A percentile compares a stretch with the other conserved stretches of the same genome.
phyloP scores from a whole-genome alignment of 257 asterid species.

The Paraleonurus japonicus region DNA sequence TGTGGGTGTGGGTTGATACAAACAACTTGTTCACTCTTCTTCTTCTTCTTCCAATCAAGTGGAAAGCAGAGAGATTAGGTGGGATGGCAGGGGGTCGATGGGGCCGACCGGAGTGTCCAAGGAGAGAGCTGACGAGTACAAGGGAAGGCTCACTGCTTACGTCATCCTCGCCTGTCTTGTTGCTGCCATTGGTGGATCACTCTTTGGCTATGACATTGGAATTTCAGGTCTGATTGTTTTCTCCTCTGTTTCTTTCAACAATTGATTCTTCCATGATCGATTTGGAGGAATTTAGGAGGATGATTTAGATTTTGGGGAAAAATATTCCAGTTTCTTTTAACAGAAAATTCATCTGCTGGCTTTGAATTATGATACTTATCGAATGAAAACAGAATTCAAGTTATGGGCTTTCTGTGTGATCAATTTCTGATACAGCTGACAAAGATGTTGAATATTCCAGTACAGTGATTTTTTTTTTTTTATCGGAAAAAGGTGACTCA shows the following conservation, averaged over 20 bases:
- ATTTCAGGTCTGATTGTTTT: slow-evolving; percentile 47
- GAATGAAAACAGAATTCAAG: not conserved
- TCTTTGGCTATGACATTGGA: slow-evolving; percentile 83
- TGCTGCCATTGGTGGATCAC: slow-evolving; percentile 79
- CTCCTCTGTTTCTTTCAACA: not conserved
- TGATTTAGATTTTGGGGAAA: not conserved
- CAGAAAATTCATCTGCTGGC: no score
- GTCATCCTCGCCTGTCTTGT: slow-evolving; percentile 58
- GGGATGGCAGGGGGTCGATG: slow-evolving; percentile 68
- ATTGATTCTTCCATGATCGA: not conserved
- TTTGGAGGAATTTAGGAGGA: not conserved
- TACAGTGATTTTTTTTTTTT: no score
- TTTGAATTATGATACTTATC: no score
- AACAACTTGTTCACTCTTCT: not conserved
- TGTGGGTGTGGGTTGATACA: not conserved
- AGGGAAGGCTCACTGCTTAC: slow-evolving; percentile 58
- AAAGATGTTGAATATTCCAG: not conserved
- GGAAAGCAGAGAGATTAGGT: not conserved
- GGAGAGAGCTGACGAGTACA: slow-evolving; percentile 67
- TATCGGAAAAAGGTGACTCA: no score
- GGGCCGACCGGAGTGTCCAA: slow-evolving; percentile 53
- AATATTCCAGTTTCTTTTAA: not conserved
- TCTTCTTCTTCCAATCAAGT: not conserved
- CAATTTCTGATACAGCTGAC: not conserved
- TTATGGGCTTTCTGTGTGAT: not conserved